Percentiles rank a stretch among this genome's conserved stretches.
Evolutionary conservation across 169 alveolate species (phyloP).

Genomic region (Plasmodium reichenowi): DNA sequence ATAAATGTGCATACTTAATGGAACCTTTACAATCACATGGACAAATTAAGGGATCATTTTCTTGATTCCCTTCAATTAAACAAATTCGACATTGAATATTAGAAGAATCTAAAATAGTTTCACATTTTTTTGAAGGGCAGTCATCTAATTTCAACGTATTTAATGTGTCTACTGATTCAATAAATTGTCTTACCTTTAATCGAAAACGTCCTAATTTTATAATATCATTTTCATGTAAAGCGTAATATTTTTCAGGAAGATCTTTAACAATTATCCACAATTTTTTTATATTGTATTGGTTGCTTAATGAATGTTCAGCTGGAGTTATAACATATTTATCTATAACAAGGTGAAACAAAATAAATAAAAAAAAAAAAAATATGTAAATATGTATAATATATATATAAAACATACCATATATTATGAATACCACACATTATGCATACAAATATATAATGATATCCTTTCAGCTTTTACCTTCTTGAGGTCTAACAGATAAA

Average conservation of each 20-base stretch:
- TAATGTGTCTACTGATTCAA: constrained; percentile 75
- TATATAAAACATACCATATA: neutral
- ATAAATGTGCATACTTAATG: constrained; percentile 94
- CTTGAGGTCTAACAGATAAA: constrained; percentile 69
- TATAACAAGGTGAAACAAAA: neutral
- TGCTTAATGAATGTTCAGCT: constrained; percentile 81
- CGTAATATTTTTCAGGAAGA: constrained; percentile 87
- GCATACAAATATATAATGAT: neutral
- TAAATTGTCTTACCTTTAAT: constrained; percentile 91
- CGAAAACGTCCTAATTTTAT: constrained; percentile 95
- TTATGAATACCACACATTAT: neutral
- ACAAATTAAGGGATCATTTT: constrained; percentile 90
- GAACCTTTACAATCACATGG: constrained; percentile 96
- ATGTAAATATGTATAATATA: neutral
- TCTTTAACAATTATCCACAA: constrained; percentile 93
- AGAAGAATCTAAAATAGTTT: constrained; percentile 31
- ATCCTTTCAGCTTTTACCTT: constrained; percentile 21
- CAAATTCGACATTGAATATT: constrained; percentile 94
- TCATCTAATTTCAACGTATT: constrained; percentile 58
- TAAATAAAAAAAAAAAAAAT: too few relatives aligned
- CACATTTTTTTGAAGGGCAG: constrained; percentile 60
- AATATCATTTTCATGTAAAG: constrained; percentile 93
- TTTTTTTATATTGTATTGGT: constrained; percentile 86
- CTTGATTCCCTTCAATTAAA: constrained; percentile 91
- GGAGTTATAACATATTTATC: constrained; percentile 82